Evolutionary conservation across 1,139 yeast species (phyloP), one percentile per base, ranked within the genome.

Genomic region (Taphrina wiesneri): DNA sequence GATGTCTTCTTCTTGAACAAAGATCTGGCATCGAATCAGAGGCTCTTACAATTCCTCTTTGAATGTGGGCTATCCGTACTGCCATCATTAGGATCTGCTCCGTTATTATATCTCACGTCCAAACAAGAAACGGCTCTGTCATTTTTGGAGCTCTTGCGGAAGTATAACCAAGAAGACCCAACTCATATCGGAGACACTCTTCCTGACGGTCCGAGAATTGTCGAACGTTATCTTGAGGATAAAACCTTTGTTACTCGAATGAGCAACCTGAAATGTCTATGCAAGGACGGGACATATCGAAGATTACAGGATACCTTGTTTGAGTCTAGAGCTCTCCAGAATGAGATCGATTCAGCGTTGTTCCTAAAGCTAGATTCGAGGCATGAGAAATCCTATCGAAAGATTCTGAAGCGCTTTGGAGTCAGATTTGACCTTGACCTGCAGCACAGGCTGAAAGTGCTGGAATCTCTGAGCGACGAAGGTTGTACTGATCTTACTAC

Each of bases 351-450:
- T n/a, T 21, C 49, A 7, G 49, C 28, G 3, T 7, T 19, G 7
- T 45, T 45, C 28, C 26, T 45, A 11, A 1, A 17, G 28, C 25
- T 45, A 9, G 49, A 45, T 1, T 23, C 49, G n/a, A 45, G 21
- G n/a, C 49, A 45, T n/a, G 49, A 45, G 28, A 45, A 45, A n/a
- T 45, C 49, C 28, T 45, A 45, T 23, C 49, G 49, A 9, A 45
- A 45, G 28, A 45, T 45, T 5, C 49, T 45, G 15, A 45, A 45
- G 49, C 11, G 15, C 25, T 45, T 45, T n/a, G 49, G 49, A 7
- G 49, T 45, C 28, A 26, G 49, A 7, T 45, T 45, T 6, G 49
- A 45, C 28, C 49, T 45, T 21, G 49, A 45, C n/a, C 21, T 45
- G 49, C 49, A 21, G 3, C 49, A 45, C 28, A 19, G 49, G 28